Evolutionary conservation across 306 rosid species (phyloP).

Genomic region (Prunus fruticosa): DNA sequence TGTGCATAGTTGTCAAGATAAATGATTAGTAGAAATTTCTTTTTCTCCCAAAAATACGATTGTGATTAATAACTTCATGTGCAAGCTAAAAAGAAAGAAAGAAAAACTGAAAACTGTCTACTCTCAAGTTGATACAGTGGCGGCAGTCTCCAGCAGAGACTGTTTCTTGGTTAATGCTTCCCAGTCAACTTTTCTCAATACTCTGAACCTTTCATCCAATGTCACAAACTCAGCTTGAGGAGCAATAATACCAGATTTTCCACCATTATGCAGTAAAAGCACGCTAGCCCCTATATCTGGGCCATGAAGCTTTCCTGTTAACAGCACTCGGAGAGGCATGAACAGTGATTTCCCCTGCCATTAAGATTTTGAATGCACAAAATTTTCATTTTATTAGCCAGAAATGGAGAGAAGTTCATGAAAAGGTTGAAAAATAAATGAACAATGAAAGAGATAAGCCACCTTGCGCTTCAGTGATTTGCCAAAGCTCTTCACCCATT

Average conservation of each 20-base stretch:
- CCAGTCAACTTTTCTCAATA: constrained; percentile 68
- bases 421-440: background rate
- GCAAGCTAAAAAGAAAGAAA: background rate
- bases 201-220: constrained; percentile 56
- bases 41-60: background rate
- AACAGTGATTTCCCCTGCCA: constrained; percentile 86
- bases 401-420: background rate
- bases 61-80: background rate
- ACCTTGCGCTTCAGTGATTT: constrained; percentile 91
- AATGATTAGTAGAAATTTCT: background rate
- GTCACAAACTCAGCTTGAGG: constrained; percentile 59
- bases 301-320: constrained; percentile 95
- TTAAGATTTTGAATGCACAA: constrained; percentile 2
- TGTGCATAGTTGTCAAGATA: background rate
- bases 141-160: constrained; percentile 42
- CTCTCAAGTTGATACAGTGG: constrained; percentile 29
- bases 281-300: constrained; percentile 75
- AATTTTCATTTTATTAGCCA: background rate
- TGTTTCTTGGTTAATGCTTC: constrained; percentile 51
- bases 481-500: constrained; percentile 93
- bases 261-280: constrained; percentile 67
- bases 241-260: constrained; percentile 40
- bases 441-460: background rate
- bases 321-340: constrained; percentile 87
- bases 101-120: constrained; percentile 10